Conservation (phyloP, 2,329 filamentous ascomycete genomes). For the Monilinia aucupariae region DNA sequence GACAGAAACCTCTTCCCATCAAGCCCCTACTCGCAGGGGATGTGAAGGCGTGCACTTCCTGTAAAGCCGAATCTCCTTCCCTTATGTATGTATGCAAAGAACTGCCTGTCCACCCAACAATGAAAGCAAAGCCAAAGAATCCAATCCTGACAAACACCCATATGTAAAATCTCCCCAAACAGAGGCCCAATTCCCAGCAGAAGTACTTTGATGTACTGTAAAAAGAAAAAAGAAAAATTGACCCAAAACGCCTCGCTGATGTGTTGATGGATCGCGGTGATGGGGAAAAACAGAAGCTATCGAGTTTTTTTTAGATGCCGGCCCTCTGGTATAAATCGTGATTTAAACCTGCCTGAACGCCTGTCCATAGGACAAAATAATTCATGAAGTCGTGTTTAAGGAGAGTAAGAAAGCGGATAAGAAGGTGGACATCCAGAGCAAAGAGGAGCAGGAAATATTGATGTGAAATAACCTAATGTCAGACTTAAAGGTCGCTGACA, state of each 20-base stretch:
- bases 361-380: conserved; percentile 12
- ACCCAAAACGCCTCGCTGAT: conserved; percentile 18
- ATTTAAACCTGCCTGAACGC: conserved; percentile 10
- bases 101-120: background rate
- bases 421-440: background rate
- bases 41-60: background rate
- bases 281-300: conserved; percentile 13
- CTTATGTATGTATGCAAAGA: background rate
- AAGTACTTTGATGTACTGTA: conserved; percentile 11
- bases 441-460: background rate
- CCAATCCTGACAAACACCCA: background rate
- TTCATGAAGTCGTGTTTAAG: conserved; percentile 4
- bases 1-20: background rate
- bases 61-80: background rate
- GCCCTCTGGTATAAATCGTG: conserved; percentile 17
- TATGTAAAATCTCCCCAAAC: conserved; percentile 18
- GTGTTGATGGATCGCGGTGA: conserved; percentile 17
- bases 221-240: conserved; percentile 7
- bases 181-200: conserved; percentile 16
- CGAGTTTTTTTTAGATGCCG: conserved; percentile 12
- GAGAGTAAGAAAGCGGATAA: conserved; percentile 13
- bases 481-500: background rate
- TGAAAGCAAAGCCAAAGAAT: background rate
- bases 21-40: background rate
- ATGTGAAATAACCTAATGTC: background rate